Base-by-base conservation (phyloP, 106 monocot species). In the Iris macrosiphon region DNA sequence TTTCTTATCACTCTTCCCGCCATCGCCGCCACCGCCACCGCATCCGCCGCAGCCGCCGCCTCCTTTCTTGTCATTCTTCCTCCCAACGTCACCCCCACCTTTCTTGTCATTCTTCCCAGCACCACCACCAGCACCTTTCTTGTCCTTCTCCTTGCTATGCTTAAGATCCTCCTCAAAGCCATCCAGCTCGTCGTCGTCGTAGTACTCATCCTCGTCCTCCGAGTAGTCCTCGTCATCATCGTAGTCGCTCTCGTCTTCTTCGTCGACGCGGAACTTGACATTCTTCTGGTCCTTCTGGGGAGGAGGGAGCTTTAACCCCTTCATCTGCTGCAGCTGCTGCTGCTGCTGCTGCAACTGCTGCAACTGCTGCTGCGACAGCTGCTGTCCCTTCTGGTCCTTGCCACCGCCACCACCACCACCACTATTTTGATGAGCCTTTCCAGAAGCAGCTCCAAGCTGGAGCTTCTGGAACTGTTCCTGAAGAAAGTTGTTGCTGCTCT, bases 241-340 rank as follows among this genome's bases (percentile, higher is more conserved):
- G 21, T 19, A 52, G 21, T 71, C 65, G 19, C 65, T 56, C 2
- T 54, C 61, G 0, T 66, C 65, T 3, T 87, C 78, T 35, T 35
- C 34, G 2, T 45, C 71, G 7, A 60, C 73, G 2, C 56, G 70
- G 48, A 79, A 78, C 71, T 72, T 75, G 40, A 82, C 87, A 2
- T 63, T 49, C 52, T 78, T 82, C 19, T 55, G 67, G 32, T 71
- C 57, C 23, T 77, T 76, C 10, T 57, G 34, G 49, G 60, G 65
- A 2, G 78, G 81, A 19, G 73, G 66, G 19, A 81, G 34, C 50
- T 86, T 71, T 34, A 73, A 30, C 49, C 73, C 76, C 43, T 72
- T 72, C 31, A 87, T 30, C 53, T 49, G 58, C 32, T 67, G 53
- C 34, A 35, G 4, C 10, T 10, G 7, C 10, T 35, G 4, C 7